Percentiles rank a stretch among this genome's conserved stretches.
phyloP scores from a whole-genome alignment of 495 filamentous ascomycete genomes.

The Penicillium coffeae region DNA sequence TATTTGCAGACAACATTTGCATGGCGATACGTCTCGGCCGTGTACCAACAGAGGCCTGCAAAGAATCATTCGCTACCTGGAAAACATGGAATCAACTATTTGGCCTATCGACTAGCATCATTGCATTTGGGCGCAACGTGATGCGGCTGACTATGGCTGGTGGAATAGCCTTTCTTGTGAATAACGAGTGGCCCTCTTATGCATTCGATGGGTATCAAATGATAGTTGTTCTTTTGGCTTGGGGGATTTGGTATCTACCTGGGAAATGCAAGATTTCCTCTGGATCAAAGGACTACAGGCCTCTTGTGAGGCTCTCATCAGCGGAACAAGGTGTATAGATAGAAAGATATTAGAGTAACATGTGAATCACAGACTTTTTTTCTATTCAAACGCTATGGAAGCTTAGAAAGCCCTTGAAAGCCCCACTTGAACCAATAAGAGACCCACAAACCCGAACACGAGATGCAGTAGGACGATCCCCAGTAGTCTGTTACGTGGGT shows the following conservation, averaged over 20 bases:
- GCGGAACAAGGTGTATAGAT: too few species aligned
- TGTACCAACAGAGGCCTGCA: background rate
- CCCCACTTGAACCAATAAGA: background rate
- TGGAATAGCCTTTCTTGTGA: conserved; percentile 2
- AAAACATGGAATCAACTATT: conserved; percentile 9
- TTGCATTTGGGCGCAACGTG: conserved; percentile 8
- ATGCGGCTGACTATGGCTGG: conserved; percentile 8
- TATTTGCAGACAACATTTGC: conserved; percentile 3
- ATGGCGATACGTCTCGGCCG: conserved; percentile 2
- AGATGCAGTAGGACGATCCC: too few species aligned
- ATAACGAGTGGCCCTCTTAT: conserved; percentile 10
- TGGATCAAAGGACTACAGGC: background rate
- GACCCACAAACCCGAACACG: background rate
- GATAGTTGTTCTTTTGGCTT: conserved; percentile 2
- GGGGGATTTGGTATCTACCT: conserved; percentile 9
- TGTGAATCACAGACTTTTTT: too few species aligned
- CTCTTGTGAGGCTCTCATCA: background rate
- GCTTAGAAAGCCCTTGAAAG: too few species aligned
- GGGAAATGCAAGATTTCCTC: background rate
- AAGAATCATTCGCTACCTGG: background rate
- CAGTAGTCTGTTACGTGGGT: too few species aligned
- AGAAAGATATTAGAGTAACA: too few species aligned
- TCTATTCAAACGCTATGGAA: too few species aligned
- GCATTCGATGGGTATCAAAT: conserved; percentile 12
- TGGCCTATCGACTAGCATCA: conserved; percentile 4